phyloP scores from a whole-genome alignment of 2,329 filamentous ascomycete species.

The Ascosphaera acerosa region DNA sequence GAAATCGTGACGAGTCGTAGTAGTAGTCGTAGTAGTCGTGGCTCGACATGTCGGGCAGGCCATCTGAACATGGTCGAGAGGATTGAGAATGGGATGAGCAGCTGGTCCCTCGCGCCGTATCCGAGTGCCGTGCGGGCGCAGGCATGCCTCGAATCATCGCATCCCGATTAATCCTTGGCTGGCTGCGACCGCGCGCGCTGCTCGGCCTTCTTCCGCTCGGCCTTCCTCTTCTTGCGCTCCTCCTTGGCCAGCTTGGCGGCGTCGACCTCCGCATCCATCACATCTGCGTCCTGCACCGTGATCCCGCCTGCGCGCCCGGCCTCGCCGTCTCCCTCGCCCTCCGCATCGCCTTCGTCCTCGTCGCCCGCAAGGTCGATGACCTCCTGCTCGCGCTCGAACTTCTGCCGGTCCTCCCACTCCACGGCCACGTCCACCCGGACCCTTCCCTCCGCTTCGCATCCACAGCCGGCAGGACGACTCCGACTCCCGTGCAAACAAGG shows the following conservation, averaged over 20 bases:
- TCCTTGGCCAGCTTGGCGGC: constrained; percentile 22
- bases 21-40: too few species aligned
- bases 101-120: too few species aligned
- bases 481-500: too few species aligned
- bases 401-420: constrained; percentile 10
- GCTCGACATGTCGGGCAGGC: too few species aligned
- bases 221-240: constrained; percentile 30
- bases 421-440: constrained; percentile 3
- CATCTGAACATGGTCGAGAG: too few species aligned
- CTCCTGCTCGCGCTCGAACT: constrained; percentile 16
- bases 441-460: constrained; percentile 9
- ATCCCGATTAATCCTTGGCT: not conserved
- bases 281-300: constrained; percentile 15
- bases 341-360: constrained; percentile 10
- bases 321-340: constrained; percentile 3
- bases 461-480: not conserved
- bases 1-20: too few species aligned
- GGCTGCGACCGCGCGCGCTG: constrained; percentile 11
- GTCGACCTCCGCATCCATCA: constrained; percentile 18
- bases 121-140: too few species aligned
- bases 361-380: constrained; percentile 11
- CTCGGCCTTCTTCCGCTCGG: constrained; percentile 24
- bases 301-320: constrained; percentile 11
- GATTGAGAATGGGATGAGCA: too few species aligned
- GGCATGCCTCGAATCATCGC: too few species aligned